Evolutionary conservation across 1,284 basidiomycete species (phyloP), one percentile per base, ranked within the genome.

Genomic region (Cystobasidium pallidum): DNA sequence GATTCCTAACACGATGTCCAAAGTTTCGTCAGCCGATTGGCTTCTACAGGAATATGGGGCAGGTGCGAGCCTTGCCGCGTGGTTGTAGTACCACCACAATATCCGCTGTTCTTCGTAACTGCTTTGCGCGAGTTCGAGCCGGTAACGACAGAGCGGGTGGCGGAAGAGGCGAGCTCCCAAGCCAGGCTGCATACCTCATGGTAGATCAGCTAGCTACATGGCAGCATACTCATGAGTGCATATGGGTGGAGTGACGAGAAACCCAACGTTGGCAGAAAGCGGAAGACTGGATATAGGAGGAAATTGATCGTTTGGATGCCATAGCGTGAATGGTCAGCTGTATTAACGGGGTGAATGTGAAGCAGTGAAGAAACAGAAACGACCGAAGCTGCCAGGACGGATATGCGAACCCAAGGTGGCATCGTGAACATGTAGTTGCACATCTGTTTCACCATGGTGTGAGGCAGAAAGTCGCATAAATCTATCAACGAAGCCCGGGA

Each of bases 231-330:
- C 78, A 94, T 93, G 93, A 95, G 83, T 98, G 97, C 95, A 99
- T 99, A 84, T 99, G 96, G 87, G 99, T 98, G 84, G 98, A 99
- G 82, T 99, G 92, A 95, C 76, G 90, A 90, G 81, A 99, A 99
- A 82, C 99, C 96, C 75, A 99, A 88, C 0, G 94, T 88, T 82
- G 99, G 98, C 75, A 99, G 88, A 81, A 91, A 90, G 82, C 97
- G 94, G 85, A 99, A 98, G 63, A 89, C 64, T 66, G 64, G 10
- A 26, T 41, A 13, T 39, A n/a, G n/a, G n/a, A 55, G 26, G 24
- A 36, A 52, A 3, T 21, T 66, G 32, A 32, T 26, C 28, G 32
- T 1, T 28, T 10, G 32, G 34, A 36, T 15, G 54, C n/a, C 10
- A 57, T 57, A 57, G 54, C 54, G 17, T 34, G 30, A 15, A 6